Conservation (phyloP, 1,284 basidiomycete genomes). For the Ustilago lituana region DNA sequence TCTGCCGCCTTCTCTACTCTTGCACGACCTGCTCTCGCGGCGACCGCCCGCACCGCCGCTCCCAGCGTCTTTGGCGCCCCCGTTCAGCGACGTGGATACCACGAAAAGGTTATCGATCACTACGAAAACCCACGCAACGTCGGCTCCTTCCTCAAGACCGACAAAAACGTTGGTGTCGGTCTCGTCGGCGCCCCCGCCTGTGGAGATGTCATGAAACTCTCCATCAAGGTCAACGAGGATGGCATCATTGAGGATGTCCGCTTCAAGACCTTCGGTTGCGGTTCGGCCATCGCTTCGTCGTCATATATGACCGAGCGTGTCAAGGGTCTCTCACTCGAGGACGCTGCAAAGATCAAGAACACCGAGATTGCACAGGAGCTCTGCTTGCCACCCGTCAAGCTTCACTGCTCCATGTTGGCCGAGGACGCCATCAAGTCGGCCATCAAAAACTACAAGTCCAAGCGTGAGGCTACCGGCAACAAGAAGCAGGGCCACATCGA, state of each 20-base stretch:
- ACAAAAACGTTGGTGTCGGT: slow-evolving; percentile 91
- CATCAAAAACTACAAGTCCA: slow-evolving; percentile 64
- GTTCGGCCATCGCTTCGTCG: slow-evolving; percentile 91
- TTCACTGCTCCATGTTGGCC: slow-evolving; percentile 82
- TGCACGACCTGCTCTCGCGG: slow-evolving; percentile 39
- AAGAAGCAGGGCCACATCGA: slow-evolving; percentile 75
- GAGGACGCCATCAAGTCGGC: slow-evolving; percentile 88
- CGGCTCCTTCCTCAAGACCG: slow-evolving; percentile 90
- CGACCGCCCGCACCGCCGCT: slow-evolving; percentile 21
- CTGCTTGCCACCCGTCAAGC: slow-evolving; percentile 89
- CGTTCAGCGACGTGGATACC: slow-evolving; percentile 56
- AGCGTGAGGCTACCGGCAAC: slow-evolving; percentile 59
- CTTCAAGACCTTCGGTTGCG: slow-evolving; percentile 79
- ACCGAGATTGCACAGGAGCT: slow-evolving; percentile 96
- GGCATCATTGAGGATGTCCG: slow-evolving; percentile 96
- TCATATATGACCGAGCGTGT: slow-evolving; percentile 85
- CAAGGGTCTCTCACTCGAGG: slow-evolving; percentile 90
- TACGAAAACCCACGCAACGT: slow-evolving; percentile 70
- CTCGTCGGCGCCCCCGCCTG: slow-evolving; percentile 97
- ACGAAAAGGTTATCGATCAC: slow-evolving; percentile 67
- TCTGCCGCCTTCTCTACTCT: slow-evolving; percentile 34
- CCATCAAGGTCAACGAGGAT: slow-evolving; percentile 94
- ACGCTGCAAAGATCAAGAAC: slow-evolving; percentile 96
- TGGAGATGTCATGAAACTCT: slow-evolving; percentile 97
- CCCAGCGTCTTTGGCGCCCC: slow-evolving; percentile 27